A percentile compares a stretch with the other conserved stretches of the same genome.
Evolutionary conservation across 1,284 basidiomycete genomes (phyloP).

Genomic region (Cryptococcus hybrid): DNA sequence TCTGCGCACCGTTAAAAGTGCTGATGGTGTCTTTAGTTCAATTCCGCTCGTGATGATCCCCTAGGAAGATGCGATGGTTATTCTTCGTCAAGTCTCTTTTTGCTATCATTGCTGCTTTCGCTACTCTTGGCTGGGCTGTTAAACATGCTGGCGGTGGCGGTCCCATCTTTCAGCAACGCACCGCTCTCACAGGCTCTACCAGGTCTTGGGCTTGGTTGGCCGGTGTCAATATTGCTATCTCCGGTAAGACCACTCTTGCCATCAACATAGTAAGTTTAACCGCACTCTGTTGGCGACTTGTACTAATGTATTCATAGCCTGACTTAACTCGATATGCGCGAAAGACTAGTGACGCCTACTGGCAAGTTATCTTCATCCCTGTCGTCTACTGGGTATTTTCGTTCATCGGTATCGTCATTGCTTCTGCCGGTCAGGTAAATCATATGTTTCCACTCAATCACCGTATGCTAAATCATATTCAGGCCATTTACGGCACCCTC

Average conservation of each 20-base stretch:
- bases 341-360: constrained; percentile 47
- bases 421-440: constrained; percentile 28
- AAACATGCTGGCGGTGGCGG: constrained; percentile 56
- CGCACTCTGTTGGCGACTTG: constrained; percentile 44
- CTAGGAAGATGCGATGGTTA: constrained; percentile 67
- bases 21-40: background rate
- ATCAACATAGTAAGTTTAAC: constrained; percentile 33
- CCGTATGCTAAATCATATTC: background rate
- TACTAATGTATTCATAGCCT: constrained; percentile 15
- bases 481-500: constrained; percentile 36
- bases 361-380: constrained; percentile 39
- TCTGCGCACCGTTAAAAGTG: no score
- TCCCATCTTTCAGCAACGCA: constrained; percentile 54
- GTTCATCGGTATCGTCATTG: constrained; percentile 56
- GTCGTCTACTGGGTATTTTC: constrained; percentile 39
- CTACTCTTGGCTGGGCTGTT: constrained; percentile 60
- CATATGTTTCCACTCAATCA: no score
- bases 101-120: constrained; percentile 63
- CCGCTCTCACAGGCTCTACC: constrained; percentile 20
- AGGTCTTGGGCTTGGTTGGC: constrained; percentile 69
- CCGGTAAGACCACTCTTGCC: constrained; percentile 55
- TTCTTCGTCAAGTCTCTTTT: constrained; percentile 66
- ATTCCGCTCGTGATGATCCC: constrained; percentile 66
- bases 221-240: constrained; percentile 64
- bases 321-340: constrained; percentile 37